Percentiles rank a stretch among this genome's conserved stretches.
Conservation (phyloP, 768 basidiomycete species). For the Exsudoporus frostii region DNA sequence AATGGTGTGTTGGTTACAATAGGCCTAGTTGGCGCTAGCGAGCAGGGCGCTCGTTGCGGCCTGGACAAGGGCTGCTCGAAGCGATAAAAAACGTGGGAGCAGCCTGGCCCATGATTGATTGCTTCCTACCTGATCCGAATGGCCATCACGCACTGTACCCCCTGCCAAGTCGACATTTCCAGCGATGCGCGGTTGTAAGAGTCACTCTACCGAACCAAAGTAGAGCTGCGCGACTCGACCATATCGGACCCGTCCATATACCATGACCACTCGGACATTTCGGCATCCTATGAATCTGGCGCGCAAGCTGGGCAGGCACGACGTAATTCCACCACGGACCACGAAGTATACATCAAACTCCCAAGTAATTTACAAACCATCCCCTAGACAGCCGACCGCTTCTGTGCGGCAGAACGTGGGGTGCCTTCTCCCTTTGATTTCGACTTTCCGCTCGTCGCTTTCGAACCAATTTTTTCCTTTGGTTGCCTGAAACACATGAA, state of each 20-base stretch:
- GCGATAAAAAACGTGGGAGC: slow-evolving; percentile 6
- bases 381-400: slow-evolving; percentile 10
- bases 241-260: too few relatives aligned
- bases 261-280: too few relatives aligned
- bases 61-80: background rate
- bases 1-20: background rate
- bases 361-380: background rate
- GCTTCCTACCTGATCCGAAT: background rate
- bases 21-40: slow-evolving; percentile 1
- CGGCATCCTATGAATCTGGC: background rate
- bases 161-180: background rate
- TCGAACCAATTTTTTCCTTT: slow-evolving; percentile 39
- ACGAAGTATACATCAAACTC: background rate
- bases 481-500: slow-evolving; percentile 89
- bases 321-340: too few relatives aligned
- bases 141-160: background rate
- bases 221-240: too few relatives aligned
- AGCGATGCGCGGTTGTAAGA: background rate
- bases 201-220: background rate
- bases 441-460: slow-evolving; percentile 12
- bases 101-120: too few relatives aligned
- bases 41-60: background rate
- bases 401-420: slow-evolving; percentile 20
- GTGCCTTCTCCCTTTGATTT: slow-evolving; percentile 19
- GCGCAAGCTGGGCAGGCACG: background rate